phyloP scores from a whole-genome alignment of 257 asterid species.

The Solanum chaucha region DNA sequence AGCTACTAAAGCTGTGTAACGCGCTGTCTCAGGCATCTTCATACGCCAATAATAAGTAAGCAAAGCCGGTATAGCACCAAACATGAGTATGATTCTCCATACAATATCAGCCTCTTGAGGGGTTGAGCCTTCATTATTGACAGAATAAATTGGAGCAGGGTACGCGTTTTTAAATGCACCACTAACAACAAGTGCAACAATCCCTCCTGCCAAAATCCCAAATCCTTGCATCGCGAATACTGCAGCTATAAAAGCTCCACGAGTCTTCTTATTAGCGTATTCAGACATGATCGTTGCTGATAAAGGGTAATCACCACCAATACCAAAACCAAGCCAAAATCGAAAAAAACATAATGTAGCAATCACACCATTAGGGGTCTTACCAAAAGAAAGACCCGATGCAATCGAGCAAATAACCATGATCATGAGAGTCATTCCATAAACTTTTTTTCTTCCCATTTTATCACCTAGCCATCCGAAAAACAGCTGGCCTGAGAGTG shows the following conservation, averaged over 20 bases:
- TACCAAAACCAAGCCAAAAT: slow-evolving; percentile 50
- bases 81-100: slow-evolving; percentile 37
- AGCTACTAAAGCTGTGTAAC: slow-evolving; percentile 47
- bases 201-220: slow-evolving; percentile 38
- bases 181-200: slow-evolving; percentile 22
- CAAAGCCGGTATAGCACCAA: slow-evolving; percentile 48
- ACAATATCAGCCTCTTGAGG: slow-evolving; percentile 24
- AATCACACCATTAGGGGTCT: slow-evolving; percentile 22
- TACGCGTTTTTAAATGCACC: slow-evolving; percentile 19
- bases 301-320: slow-evolving; percentile 46
- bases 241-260: slow-evolving; percentile 44
- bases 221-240: slow-evolving; percentile 52
- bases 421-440: slow-evolving; percentile 35
- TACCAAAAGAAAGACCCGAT: slow-evolving; percentile 31
- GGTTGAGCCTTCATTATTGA: slow-evolving; percentile 3
- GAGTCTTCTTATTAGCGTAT: slow-evolving; percentile 41
- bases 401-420: slow-evolving; percentile 35
- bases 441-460: slow-evolving; percentile 8
- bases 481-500: too few species aligned
- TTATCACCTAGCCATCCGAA: too few species aligned
- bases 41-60: slow-evolving; percentile 51
- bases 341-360: slow-evolving; percentile 46
- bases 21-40: slow-evolving; percentile 66
- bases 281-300: slow-evolving; percentile 54
- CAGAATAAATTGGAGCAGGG: slow-evolving; percentile 20